phyloP scores from a whole-genome alignment of 2,329 filamentous ascomycete genomes.

The Fusarium papillatum region DNA sequence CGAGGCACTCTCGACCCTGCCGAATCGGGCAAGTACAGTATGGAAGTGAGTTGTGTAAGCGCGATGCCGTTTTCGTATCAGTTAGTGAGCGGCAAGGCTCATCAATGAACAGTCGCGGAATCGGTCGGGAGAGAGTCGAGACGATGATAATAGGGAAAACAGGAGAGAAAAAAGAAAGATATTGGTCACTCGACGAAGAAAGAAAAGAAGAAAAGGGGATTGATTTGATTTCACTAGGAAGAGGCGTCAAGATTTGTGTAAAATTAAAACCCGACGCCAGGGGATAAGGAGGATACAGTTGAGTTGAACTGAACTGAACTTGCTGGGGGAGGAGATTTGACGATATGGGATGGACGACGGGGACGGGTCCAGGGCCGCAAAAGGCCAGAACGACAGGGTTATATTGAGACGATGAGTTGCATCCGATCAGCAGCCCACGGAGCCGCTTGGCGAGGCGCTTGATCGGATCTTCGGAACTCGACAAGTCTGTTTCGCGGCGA shows the following conservation, averaged over 20 bases:
- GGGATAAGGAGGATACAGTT: slow-evolving; percentile 12
- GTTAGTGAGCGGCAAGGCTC: slow-evolving; percentile 30
- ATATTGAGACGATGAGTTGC: slow-evolving; percentile 39
- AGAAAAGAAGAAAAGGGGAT: slow-evolving; percentile 23
- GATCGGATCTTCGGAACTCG: slow-evolving; percentile 42
- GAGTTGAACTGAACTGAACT: slow-evolving; percentile 21
- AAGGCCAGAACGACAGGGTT: slow-evolving; percentile 31
- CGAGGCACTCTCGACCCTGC: slow-evolving; percentile 33
- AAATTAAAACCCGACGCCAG: slow-evolving; percentile 39
- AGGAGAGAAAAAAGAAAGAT: slow-evolving; percentile 6
- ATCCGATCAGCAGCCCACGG: slow-evolving; percentile 33
- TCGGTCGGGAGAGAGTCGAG: not conserved
- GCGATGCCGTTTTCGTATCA: slow-evolving; percentile 40
- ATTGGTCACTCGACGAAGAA: slow-evolving; percentile 16
- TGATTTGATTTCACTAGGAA: slow-evolving; percentile 20
- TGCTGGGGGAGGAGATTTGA: slow-evolving; percentile 18
- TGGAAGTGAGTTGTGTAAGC: slow-evolving; percentile 41
- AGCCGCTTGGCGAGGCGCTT: slow-evolving; percentile 38
- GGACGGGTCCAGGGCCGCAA: not conserved
- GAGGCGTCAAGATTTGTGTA: slow-evolving; percentile 26
- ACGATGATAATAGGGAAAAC: not conserved
- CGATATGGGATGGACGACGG: slow-evolving; percentile 5
- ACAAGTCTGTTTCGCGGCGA: not conserved
- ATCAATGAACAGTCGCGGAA: slow-evolving; percentile 28
- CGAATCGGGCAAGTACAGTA: slow-evolving; percentile 40